Percentiles rank a stretch among this genome's conserved stretches.
Evolutionary conservation across 495 filamentous ascomycete genomes (phyloP).

Genomic region (Penicillium daleae): DNA sequence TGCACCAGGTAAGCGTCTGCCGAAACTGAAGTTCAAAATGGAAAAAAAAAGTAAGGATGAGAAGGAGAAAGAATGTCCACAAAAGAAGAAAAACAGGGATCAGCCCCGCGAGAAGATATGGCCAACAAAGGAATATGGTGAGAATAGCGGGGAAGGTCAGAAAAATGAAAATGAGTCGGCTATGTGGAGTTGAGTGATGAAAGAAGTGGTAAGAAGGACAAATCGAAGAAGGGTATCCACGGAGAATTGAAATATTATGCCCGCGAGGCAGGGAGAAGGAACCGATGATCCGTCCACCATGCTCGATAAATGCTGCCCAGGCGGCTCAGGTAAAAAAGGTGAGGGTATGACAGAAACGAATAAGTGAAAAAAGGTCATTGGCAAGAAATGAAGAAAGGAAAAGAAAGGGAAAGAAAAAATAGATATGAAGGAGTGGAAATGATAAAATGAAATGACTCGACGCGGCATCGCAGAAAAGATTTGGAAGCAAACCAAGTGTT

Average conservation of each 20-base stretch:
- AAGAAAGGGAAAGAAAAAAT: conserved; percentile 19
- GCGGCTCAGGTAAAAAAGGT: conserved; percentile 25
- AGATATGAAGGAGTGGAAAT: conserved; percentile 12
- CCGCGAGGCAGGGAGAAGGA: conserved; percentile 23
- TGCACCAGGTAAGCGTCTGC: conserved; percentile 15
- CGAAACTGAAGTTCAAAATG: conserved; percentile 9
- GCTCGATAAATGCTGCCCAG: conserved; percentile 36
- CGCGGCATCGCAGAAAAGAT: not conserved
- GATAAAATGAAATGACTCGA: conserved; percentile 12
- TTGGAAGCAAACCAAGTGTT: conserved; percentile 11
- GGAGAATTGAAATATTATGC: conserved; percentile 34
- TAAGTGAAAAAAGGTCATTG: conserved; percentile 12
- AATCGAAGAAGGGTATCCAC: conserved; percentile 37
- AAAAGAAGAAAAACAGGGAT: conserved; percentile 23
- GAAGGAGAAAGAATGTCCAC: conserved; percentile 22
- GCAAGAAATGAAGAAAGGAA: conserved; percentile 17
- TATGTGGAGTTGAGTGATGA: conserved; percentile 8
- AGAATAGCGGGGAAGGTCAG: conserved; percentile 9
- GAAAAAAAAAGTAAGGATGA: conserved; percentile 10
- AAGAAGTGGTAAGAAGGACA: conserved; percentile 12
- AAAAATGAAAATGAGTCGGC: conserved; percentile 15
- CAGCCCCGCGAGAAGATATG: conserved; percentile 16
- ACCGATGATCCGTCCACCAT: conserved; percentile 10
- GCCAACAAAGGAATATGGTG: conserved; percentile 17
- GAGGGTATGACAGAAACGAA: conserved; percentile 8